Conservation (phyloP, 1,139 yeast species). For the Suhomyces yuchorum region DNA sequence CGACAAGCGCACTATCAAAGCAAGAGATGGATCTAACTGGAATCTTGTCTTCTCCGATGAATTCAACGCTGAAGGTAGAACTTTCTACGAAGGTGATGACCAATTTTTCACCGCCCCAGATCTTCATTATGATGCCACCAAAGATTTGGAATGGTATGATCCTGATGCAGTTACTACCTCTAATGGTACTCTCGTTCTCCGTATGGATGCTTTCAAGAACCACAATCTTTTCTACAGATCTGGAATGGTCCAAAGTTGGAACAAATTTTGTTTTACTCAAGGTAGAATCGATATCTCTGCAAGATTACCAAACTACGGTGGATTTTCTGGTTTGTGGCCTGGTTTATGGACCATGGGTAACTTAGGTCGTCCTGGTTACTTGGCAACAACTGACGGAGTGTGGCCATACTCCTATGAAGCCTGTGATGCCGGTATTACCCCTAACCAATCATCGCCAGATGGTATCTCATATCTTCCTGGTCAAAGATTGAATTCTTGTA, state of each 20-base stretch:
- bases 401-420: slow-evolving; percentile 38
- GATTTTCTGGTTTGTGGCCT: slow-evolving; percentile 35
- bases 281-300: slow-evolving; percentile 30
- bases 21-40: slow-evolving; percentile 28
- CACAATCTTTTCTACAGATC: slow-evolving; percentile 33
- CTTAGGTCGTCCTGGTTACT: slow-evolving; percentile 34
- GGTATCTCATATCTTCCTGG: slow-evolving; percentile 37
- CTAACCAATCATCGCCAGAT: slow-evolving; percentile 34
- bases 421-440: slow-evolving; percentile 36
- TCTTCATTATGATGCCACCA: slow-evolving; percentile 32
- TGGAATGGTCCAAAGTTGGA: slow-evolving; percentile 39
- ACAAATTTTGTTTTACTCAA: slow-evolving; percentile 32
- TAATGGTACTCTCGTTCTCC: slow-evolving; percentile 28
- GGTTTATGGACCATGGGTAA: slow-evolving; percentile 39
- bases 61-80: slow-evolving; percentile 33
- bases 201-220: slow-evolving; percentile 33
- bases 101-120: slow-evolving; percentile 34
- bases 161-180: slow-evolving; percentile 34
- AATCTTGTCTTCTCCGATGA: slow-evolving; percentile 32
- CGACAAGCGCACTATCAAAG: slow-evolving; percentile 18
- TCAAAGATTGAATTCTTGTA: slow-evolving; percentile 48
- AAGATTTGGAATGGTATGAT: slow-evolving; percentile 37
- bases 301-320: slow-evolving; percentile 32
- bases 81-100: slow-evolving; percentile 36
- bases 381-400: slow-evolving; percentile 36